Evolutionary conservation across 1,284 basidiomycete genomes (phyloP).

Genomic region (Ceratobasidium sp.): DNA sequence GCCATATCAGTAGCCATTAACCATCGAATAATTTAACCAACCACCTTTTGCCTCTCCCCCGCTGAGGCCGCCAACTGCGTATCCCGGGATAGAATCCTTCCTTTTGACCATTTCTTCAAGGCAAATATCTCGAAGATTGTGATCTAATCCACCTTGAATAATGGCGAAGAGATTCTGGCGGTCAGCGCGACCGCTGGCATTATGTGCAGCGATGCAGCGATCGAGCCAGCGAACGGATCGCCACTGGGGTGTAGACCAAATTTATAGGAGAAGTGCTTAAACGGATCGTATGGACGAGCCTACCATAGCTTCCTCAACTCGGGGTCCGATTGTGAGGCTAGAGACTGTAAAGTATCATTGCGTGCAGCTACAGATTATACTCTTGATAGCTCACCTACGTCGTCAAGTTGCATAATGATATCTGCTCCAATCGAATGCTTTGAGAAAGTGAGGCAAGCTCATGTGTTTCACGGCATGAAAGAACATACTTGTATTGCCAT

Average conservation of each 20-base stretch:
- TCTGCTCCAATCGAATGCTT: constrained; percentile 85
- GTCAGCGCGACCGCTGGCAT: constrained; percentile 63
- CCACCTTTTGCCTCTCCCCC: constrained; percentile 85
- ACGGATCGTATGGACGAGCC: constrained; percentile 38
- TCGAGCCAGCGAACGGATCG: constrained; percentile 83
- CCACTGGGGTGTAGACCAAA: constrained; percentile 47
- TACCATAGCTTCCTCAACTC: constrained; percentile 77
- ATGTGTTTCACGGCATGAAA: not conserved
- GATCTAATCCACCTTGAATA: constrained; percentile 80
- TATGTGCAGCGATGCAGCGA: constrained; percentile 75
- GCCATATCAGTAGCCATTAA: not conserved
- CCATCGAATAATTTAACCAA: constrained; percentile 38
- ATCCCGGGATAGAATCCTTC: constrained; percentile 73
- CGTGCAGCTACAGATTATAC: too few species aligned
- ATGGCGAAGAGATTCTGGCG: constrained; percentile 85
- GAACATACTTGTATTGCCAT: constrained; percentile 54
- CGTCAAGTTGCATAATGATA: constrained; percentile 90
- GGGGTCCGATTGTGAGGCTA: constrained; percentile 71
- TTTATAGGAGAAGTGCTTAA: constrained; percentile 40
- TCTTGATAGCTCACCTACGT: constrained; percentile 84
- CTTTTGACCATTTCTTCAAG: constrained; percentile 78
- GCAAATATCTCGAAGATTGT: constrained; percentile 69
- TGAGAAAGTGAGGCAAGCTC: constrained; percentile 51
- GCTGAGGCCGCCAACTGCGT: constrained; percentile 77
- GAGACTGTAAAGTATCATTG: constrained; percentile 58